Evolutionary conservation across 306 rosid species (phyloP).

Genomic region (Medicago truncatula): DNA sequence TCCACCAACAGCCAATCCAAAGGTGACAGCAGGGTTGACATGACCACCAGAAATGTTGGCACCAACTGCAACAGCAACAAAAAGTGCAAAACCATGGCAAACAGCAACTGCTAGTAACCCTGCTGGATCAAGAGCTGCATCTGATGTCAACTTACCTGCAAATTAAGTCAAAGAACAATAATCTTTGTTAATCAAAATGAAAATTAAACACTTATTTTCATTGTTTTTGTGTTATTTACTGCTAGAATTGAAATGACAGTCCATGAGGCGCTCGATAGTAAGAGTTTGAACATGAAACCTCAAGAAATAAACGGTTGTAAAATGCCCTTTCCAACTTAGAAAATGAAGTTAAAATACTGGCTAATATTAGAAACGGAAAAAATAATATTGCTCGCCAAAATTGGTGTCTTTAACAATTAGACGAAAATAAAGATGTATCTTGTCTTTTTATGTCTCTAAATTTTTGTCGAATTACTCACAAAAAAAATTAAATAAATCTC

Average conservation of each 20-base stretch:
- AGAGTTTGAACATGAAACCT: too few relatives aligned
- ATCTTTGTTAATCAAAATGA: not conserved
- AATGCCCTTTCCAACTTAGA: too few relatives aligned
- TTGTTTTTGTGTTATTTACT: not conserved
- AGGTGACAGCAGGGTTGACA: conserved; percentile 96
- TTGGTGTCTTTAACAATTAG: not conserved
- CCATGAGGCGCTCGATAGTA: too few relatives aligned
- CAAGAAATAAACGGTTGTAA: too few relatives aligned
- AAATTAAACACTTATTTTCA: not conserved
- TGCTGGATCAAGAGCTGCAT: conserved; percentile 85
- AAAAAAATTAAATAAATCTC: not conserved
- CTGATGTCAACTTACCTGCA: conserved; percentile 76
- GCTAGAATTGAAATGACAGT: not conserved
- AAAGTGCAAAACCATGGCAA: conserved; percentile 88
- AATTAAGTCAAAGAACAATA: not conserved
- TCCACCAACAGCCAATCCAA: conserved; percentile 90
- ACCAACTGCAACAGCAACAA: conserved; percentile 82
- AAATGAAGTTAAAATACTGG: too few relatives aligned
- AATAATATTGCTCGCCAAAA: not conserved
- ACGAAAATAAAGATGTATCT: not conserved
- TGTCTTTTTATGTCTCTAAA: not conserved
- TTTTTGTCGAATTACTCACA: not conserved
- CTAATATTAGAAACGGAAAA: not conserved
- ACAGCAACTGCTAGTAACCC: conserved; percentile 79
- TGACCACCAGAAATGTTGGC: conserved; percentile 97